A percentile compares a stretch with the other conserved stretches of the same genome.
These are phyloP conservation scores for Botrytis hyacinthi DNA, from an alignment of 2,329 filamentous ascomycete genomes.

Conservation along the genomic window DNA sequence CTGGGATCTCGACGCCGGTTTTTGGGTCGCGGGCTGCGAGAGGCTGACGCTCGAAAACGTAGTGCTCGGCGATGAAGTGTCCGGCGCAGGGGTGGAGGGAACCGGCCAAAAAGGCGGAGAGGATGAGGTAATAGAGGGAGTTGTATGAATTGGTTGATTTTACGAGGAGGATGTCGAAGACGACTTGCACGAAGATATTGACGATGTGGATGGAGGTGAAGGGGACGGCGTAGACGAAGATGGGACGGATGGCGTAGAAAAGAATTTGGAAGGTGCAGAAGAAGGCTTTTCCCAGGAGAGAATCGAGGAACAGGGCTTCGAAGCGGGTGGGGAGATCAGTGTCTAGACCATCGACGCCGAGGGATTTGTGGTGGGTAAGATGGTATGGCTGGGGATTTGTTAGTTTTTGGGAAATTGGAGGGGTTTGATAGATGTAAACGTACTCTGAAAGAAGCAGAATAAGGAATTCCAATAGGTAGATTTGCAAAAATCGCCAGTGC, in stretches of 20 bases:
- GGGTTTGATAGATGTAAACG: slow-evolving; percentile 30
- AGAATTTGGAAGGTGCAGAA: slow-evolving; percentile 99
- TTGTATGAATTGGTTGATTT: slow-evolving; percentile 54
- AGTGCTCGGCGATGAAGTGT: slow-evolving; percentile 98
- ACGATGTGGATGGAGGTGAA: slow-evolving; percentile 80
- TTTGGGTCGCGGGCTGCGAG: slow-evolving; percentile 54
- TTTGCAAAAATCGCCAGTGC: slow-evolving; percentile 91
- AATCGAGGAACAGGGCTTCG: slow-evolving; percentile 91
- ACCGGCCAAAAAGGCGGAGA: slow-evolving; percentile 90
- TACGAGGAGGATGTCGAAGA: slow-evolving; percentile 73
- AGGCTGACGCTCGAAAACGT: slow-evolving; percentile 67
- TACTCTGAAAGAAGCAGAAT: slow-evolving; percentile 91
- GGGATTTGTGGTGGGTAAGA: slow-evolving; percentile 96
- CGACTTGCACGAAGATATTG: slow-evolving; percentile 75
- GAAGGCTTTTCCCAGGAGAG: slow-evolving; percentile 93
- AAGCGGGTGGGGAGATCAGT: slow-evolving; percentile 91
- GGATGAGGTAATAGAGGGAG: slow-evolving; percentile 76
- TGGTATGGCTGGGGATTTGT: slow-evolving; percentile 73
- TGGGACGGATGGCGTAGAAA: slow-evolving; percentile 95
- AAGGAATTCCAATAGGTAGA: slow-evolving; percentile 90
- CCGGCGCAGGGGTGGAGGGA: slow-evolving; percentile 91
- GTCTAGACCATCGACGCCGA: slow-evolving; percentile 93
- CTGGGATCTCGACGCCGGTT: slow-evolving; percentile 64
- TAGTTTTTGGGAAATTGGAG: slow-evolving; percentile 1
- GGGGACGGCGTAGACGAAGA: slow-evolving; percentile 87